A percentile compares a stretch with the other conserved stretches of the same genome.
phyloP scores from a whole-genome alignment of 129 eudicot genomes.

The Scalesia atractyloides region DNA sequence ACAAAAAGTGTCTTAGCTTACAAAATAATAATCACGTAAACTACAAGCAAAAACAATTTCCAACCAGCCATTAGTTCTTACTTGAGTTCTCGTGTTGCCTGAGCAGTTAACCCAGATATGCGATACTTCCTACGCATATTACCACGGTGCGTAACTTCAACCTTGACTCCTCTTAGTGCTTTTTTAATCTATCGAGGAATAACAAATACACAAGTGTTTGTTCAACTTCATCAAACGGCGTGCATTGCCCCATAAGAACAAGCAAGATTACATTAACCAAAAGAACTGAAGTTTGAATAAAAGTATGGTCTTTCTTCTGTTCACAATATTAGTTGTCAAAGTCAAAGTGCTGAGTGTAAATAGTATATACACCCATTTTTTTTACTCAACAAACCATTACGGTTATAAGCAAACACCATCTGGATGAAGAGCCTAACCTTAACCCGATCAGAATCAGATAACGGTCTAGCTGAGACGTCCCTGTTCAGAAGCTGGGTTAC shows the following conservation, averaged over 20 bases:
- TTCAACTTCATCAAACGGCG: not conserved
- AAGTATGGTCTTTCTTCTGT: not conserved
- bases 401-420: not conserved
- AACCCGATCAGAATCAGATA: conserved; percentile 90
- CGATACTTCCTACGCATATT: conserved; percentile 83
- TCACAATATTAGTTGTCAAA: conserved; percentile 9
- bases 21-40: not conserved
- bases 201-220: conserved; percentile 7
- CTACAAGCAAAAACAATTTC: not conserved
- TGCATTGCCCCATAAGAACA: not conserved
- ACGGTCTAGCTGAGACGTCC: conserved; percentile 73
- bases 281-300: not conserved
- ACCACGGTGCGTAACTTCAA: conserved; percentile 93
- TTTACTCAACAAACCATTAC: not conserved
- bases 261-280: not conserved
- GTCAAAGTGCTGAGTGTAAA: not conserved
- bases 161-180: conserved; percentile 94
- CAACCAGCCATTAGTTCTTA: conserved; percentile 34
- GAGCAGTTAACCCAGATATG: conserved; percentile 81
- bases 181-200: conserved; percentile 54
- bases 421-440: conserved; percentile 50
- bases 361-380: not conserved
- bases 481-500: conserved; percentile 77
- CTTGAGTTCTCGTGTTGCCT: conserved; percentile 90
- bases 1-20: not conserved